A percentile compares a stretch with the other conserved stretches of the same genome.
Evolutionary conservation across 257 asterid genomes (phyloP).

Genomic region (Misopates orontium): DNA sequence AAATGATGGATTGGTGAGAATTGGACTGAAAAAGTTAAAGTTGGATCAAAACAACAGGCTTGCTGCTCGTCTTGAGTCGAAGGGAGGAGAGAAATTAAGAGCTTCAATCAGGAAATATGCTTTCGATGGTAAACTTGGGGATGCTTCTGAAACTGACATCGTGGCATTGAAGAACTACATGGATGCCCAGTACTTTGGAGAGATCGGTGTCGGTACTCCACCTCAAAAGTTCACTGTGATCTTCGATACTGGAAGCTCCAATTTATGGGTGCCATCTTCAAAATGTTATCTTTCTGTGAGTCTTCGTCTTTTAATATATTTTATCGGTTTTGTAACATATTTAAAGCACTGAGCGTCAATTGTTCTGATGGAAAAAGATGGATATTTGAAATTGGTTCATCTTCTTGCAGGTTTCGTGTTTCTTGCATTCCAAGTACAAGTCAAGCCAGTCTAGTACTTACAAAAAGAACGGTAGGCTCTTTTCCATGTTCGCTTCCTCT

Average conservation of each 20-base stretch:
- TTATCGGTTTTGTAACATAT: not conserved
- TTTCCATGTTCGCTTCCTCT: no score
- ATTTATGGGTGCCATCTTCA: slow-evolving; percentile 94
- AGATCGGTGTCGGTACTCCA: slow-evolving; percentile 87
- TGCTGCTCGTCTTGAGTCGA: slow-evolving; percentile 60
- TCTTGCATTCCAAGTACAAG: slow-evolving; percentile 70
- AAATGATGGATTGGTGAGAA: slow-evolving; percentile 64
- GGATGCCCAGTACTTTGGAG: slow-evolving; percentile 99
- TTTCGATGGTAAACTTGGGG: slow-evolving; percentile 40
- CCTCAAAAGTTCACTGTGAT: slow-evolving; percentile 91
- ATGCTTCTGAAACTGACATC: slow-evolving; percentile 54
- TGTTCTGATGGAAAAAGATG: not conserved
- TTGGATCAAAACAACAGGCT: slow-evolving; percentile 53
- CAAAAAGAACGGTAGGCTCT: slow-evolving; percentile 63
- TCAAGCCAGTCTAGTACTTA: slow-evolving; percentile 74
- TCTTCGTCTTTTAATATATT: slow-evolving; percentile 12
- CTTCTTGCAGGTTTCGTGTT: slow-evolving; percentile 69
- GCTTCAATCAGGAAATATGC: slow-evolving; percentile 44
- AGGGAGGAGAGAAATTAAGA: slow-evolving; percentile 42
- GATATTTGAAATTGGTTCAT: slow-evolving; percentile 8
- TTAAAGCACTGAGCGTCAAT: not conserved
- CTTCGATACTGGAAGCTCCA: slow-evolving; percentile 96
- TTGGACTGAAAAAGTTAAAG: slow-evolving; percentile 71
- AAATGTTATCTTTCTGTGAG: slow-evolving; percentile 87
- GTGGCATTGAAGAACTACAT: slow-evolving; percentile 81